A percentile compares a stretch with the other conserved stretches of the same genome.
These are phyloP conservation scores for Fraxinus baroniana DNA, from an alignment of 305 asterid species.

Conservation along the genomic window DNA sequence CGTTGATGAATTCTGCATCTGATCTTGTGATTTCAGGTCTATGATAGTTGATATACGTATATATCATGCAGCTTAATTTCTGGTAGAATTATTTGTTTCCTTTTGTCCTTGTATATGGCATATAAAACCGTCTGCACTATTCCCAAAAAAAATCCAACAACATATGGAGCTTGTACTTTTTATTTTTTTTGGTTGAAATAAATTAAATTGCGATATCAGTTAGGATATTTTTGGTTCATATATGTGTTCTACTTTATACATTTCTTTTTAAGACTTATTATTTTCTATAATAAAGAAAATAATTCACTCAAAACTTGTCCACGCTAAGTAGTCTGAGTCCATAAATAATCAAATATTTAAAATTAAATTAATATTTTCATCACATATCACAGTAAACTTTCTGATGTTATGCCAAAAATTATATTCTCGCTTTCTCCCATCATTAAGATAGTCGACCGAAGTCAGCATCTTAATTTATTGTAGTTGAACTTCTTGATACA, in stretches of 20 bases:
- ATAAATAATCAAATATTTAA: too few species aligned
- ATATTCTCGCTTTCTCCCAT: background rate
- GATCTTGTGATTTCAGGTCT: constrained; percentile 16
- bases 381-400: too few species aligned
- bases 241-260: background rate
- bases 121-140: constrained; percentile 35
- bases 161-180: constrained; percentile 35
- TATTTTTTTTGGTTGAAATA: too few species aligned
- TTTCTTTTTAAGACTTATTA: background rate
- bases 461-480: background rate
- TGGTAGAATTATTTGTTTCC: constrained; percentile 17
- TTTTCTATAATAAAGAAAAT: too few species aligned
- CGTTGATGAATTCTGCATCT: background rate
- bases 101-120: constrained; percentile 30
- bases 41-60: background rate
- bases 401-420: too few species aligned
- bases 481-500: background rate
- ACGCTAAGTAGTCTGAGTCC: background rate
- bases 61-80: constrained; percentile 26
- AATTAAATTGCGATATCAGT: too few species aligned
- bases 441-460: background rate
- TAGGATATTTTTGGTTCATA: background rate
- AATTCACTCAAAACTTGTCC: background rate
- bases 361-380: too few species aligned
- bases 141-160: constrained; percentile 37